A percentile compares a stretch with the other conserved stretches of the same genome.
Evolutionary conservation across 305 asterid genomes (phyloP).

Genomic region (Fraxinus velutina): DNA sequence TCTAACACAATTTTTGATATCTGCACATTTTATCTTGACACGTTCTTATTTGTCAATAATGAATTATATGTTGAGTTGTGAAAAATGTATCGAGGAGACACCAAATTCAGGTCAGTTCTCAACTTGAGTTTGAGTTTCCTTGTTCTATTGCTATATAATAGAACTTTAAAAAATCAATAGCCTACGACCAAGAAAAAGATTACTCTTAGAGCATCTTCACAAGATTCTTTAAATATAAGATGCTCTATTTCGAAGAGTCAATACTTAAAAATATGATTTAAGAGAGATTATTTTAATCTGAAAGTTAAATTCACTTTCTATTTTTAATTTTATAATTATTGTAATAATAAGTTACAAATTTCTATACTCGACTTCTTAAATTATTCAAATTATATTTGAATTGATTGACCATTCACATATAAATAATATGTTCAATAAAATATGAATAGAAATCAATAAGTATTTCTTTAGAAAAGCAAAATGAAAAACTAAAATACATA

Average conservation of each 20-base stretch:
- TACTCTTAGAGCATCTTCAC: no score
- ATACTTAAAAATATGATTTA: no score
- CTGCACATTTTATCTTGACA: not conserved
- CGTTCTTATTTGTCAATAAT: not conserved
- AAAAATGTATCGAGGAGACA: no score
- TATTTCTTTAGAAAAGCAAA: not conserved
- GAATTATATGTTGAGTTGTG: not conserved
- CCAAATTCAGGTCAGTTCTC: no score
- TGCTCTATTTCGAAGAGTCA: no score
- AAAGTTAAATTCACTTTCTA: no score
- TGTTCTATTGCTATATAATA: not conserved
- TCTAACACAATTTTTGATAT: not conserved
- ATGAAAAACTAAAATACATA: not conserved
- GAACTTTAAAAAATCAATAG: no score
- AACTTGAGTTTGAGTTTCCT: not conserved
- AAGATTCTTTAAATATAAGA: no score
- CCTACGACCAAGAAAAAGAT: no score
- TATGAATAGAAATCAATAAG: not conserved
- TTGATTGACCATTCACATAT: not conserved
- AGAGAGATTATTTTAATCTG: no score
- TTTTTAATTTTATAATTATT: no score
- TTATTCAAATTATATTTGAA: not conserved
- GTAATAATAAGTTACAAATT: not conserved
- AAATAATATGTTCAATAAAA: not conserved
- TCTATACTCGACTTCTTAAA: not conserved